Conservation (phyloP, 78 protist genomes). For the Chrysochromulina tobinii region DNA sequence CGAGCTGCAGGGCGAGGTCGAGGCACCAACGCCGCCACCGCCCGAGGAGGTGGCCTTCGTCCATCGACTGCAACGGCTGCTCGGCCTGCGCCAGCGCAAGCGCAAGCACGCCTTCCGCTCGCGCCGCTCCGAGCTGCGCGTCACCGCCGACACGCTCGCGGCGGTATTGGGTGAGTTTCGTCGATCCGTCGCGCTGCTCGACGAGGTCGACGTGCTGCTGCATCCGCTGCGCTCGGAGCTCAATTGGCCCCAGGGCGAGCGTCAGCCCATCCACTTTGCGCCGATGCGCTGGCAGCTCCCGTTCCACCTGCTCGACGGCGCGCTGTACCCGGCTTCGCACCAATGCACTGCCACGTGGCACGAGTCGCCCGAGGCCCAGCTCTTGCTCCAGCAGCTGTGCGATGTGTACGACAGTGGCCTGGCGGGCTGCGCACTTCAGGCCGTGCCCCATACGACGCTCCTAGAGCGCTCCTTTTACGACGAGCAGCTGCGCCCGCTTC, state of each 20-base stretch:
- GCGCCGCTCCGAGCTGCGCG: neutral
- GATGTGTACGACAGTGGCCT: neutral
- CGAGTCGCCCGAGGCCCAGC: conserved; percentile 9
- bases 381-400: neutral
- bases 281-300: conserved; percentile 73
- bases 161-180: neutral
- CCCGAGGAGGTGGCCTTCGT: neutral
- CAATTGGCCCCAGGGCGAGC: conserved; percentile 69
- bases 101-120: neutral
- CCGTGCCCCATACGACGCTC: conserved; percentile 45
- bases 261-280: conserved; percentile 15
- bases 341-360: conserved; percentile 22
- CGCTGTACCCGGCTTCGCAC: conserved; percentile 11
- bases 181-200: neutral
- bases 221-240: conserved; percentile 73
- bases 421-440: neutral
- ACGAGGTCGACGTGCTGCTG: conserved; percentile 65
- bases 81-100: conserved; percentile 19
- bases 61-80: neutral
- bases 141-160: neutral
- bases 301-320: conserved; percentile 51
- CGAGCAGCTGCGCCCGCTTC: conserved; percentile 36
- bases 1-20: conserved; percentile 14
- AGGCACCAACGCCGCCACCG: neutral
- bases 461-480: conserved; percentile 41